Conservation (phyloP, 192 early-diverging fungal genomes). For the Nowakowskiella sp. region DNA sequence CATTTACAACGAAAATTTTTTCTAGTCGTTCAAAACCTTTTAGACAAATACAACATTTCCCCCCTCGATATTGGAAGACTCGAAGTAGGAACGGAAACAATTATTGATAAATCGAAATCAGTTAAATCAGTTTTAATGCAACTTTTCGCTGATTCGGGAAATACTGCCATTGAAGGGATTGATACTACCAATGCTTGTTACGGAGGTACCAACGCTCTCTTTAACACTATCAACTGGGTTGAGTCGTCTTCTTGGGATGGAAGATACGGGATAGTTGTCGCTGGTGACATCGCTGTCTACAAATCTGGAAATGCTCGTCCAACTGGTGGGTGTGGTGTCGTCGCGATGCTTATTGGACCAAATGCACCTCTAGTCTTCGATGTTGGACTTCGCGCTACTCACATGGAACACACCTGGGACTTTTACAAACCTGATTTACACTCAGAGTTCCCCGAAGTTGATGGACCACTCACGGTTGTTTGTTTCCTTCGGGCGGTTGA, state of each 20-base stretch:
- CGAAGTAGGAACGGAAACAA: slow-evolving; percentile 98
- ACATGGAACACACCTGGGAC: slow-evolving; percentile 97
- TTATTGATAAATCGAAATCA: slow-evolving; percentile 98
- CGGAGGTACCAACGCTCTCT: slow-evolving; percentile 92
- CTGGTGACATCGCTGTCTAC: slow-evolving; percentile 96
- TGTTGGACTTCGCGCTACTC: slow-evolving; percentile 72
- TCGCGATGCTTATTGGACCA: slow-evolving; percentile 85
- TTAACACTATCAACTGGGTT: slow-evolving; percentile 97
- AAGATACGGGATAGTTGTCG: slow-evolving; percentile 72
- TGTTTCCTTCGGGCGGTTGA: slow-evolving; percentile 92
- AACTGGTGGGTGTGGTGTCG: slow-evolving; percentile 87
- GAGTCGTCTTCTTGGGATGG: slow-evolving; percentile 93
- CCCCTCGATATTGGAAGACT: slow-evolving; percentile 84
- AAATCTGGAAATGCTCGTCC: slow-evolving; percentile 84
- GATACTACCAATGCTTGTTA: slow-evolving; percentile 99
- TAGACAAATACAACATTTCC: slow-evolving; percentile 87
- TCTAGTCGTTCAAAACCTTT: slow-evolving; percentile 74
- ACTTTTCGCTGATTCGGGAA: slow-evolving; percentile 82
- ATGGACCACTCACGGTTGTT: slow-evolving; percentile 86
- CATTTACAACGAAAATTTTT: slow-evolving; percentile 3
- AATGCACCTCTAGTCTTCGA: slow-evolving; percentile 93
- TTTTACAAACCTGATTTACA: slow-evolving; percentile 99
- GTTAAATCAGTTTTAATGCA: slow-evolving; percentile 96
- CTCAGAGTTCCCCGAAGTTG: slow-evolving; percentile 95
- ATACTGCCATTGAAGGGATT: slow-evolving; percentile 91